Evolutionary conservation across 2,329 filamentous ascomycete genomes (phyloP).

Genomic region (Botrytis fragariae): DNA sequence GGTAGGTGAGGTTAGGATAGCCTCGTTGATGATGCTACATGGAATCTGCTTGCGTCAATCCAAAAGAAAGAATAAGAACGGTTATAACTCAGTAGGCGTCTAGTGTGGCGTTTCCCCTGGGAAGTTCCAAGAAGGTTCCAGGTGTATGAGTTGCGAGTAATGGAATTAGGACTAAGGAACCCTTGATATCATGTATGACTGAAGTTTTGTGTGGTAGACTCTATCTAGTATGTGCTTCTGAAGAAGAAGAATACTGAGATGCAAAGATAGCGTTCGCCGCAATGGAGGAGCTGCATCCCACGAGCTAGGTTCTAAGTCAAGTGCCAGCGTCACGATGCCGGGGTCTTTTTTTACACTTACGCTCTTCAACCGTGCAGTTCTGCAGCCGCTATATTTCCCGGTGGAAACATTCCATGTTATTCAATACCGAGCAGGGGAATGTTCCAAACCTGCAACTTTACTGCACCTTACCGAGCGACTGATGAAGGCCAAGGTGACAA

Average conservation of each 20-base stretch:
- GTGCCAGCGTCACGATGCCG: conserved; percentile 12
- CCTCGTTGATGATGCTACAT: conserved; percentile 16
- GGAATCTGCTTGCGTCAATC: conserved; percentile 11
- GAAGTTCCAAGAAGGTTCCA: conserved; percentile 10
- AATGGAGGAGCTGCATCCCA: conserved; percentile 17
- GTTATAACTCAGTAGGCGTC: conserved; percentile 1
- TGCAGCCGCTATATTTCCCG: conserved; percentile 20
- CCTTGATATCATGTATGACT: not conserved
- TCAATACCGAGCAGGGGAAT: conserved; percentile 19
- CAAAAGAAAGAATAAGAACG: conserved; percentile 14
- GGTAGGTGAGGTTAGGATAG: conserved; percentile 15
- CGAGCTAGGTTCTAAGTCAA: conserved; percentile 12
- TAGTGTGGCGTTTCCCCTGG: conserved; percentile 9
- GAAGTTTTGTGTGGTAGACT: not conserved
- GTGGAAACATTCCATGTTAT: conserved; percentile 19
- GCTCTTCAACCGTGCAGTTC: conserved; percentile 17
- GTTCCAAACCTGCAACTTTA: conserved; percentile 18
- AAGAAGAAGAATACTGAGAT: not conserved
- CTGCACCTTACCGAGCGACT: conserved; percentile 15
- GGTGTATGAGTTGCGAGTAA: not conserved
- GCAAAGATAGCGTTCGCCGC: not conserved
- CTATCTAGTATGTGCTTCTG: not conserved
- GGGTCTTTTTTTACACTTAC: not conserved
- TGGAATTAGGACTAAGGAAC: not conserved
- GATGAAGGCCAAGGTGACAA: conserved; percentile 8